Conservation (phyloP, 441 rosid genomes). For the Erodium moschatum region DNA sequence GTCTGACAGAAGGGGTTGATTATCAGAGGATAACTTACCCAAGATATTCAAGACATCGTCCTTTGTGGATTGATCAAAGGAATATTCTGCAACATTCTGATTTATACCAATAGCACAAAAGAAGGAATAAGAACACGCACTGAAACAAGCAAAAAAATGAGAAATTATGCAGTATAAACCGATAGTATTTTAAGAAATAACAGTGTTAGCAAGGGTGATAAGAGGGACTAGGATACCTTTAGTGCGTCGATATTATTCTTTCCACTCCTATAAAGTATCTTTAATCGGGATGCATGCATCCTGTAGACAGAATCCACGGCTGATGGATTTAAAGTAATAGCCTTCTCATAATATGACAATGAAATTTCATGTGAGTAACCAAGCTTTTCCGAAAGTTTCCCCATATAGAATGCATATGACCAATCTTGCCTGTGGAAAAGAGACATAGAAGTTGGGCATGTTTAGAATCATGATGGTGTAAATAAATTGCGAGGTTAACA, state of each 20-base stretch:
- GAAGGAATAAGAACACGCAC: constrained; percentile 15
- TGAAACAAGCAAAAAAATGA: background rate
- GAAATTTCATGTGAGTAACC: constrained; percentile 56
- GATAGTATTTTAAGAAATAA: background rate
- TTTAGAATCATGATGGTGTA: constrained; percentile 18
- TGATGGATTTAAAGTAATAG: constrained; percentile 70
- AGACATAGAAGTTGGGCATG: constrained; percentile 17
- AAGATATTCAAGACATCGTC: constrained; percentile 47
- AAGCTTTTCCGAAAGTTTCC: constrained; percentile 93
- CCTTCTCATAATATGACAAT: constrained; percentile 68
- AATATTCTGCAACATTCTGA: constrained; percentile 62
- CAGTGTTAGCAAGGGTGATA: background rate
- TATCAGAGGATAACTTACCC: constrained; percentile 38
- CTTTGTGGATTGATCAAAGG: constrained; percentile 54
- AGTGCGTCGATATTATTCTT: constrained; percentile 59
- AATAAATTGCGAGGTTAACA: constrained; percentile 18
- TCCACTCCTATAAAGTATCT: constrained; percentile 66
- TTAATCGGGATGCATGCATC: constrained; percentile 96
- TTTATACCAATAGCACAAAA: constrained; percentile 5
- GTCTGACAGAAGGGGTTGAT: constrained; percentile 34
- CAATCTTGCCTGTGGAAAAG: constrained; percentile 70
- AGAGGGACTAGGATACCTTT: constrained; percentile 43
- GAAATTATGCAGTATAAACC: constrained; percentile 13
- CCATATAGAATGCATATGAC: constrained; percentile 97
- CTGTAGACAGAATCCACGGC: constrained; percentile 95